These are phyloP conservation scores for Linum trigynum DNA, from an alignment of 345 rosid species.

Conservation along the genomic window DNA sequence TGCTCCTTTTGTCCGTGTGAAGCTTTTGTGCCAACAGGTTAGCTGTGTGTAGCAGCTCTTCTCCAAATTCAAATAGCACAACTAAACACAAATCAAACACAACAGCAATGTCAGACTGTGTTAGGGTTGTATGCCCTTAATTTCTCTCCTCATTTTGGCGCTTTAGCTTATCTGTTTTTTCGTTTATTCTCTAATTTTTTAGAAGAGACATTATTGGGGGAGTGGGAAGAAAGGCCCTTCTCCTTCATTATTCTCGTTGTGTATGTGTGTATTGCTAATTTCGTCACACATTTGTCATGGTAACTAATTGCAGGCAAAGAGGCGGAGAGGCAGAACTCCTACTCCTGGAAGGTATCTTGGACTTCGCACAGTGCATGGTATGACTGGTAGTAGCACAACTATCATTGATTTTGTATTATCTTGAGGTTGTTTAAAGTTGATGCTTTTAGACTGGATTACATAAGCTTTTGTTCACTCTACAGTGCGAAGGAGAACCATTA, in stretches of 20 bases:
- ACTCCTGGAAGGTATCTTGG: constrained; percentile 95
- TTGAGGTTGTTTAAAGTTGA: not conserved
- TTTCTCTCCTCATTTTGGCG: constrained; percentile 44
- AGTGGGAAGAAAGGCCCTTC: not conserved
- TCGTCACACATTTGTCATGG: constrained; percentile 2
- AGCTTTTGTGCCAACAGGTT: constrained; percentile 90
- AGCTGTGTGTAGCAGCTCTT: constrained; percentile 95
- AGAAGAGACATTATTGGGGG: not conserved
- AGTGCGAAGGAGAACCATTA: constrained; percentile 37
- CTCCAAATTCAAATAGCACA: constrained; percentile 55
- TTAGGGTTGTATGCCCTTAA: constrained; percentile 92
- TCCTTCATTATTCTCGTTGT: not conserved
- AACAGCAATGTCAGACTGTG: constrained; percentile 41
- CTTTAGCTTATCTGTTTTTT: constrained; percentile 3
- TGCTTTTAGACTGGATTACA: not conserved
- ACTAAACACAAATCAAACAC: constrained; percentile 59
- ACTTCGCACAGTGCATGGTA: constrained; percentile 54
- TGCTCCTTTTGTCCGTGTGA: constrained; percentile 63
- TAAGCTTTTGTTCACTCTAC: not conserved
- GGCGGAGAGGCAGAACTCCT: constrained; percentile 83
- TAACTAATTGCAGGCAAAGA: constrained; percentile 49
- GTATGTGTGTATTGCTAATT: constrained; percentile 1
- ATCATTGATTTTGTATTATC: not conserved
- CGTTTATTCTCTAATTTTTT: not conserved
- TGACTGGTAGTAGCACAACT: not conserved